Percentiles rank a stretch among this genome's conserved stretches.
phyloP scores from a whole-genome alignment of 2,329 filamentous ascomycete genomes.

The Colletotrichum aenigma region DNA sequence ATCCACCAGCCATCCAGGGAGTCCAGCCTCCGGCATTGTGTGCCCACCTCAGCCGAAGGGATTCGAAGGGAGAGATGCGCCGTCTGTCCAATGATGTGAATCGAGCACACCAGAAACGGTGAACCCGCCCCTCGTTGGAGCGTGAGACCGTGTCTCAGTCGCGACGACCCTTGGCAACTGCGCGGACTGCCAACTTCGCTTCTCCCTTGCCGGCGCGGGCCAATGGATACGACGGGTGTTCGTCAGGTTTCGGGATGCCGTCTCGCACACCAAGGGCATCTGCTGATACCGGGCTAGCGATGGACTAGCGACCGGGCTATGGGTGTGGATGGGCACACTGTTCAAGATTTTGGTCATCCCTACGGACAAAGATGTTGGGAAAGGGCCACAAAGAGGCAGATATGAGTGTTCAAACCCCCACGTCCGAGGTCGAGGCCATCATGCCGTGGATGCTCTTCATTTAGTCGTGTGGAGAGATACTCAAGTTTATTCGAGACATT shows the following conservation, averaged over 20 bases:
- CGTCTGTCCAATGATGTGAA: neutral
- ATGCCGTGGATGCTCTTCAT: neutral
- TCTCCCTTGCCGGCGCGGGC: conserved; percentile 8
- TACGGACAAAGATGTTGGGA: neutral
- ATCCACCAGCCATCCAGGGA: conserved; percentile 5
- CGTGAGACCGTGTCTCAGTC: conserved; percentile 11
- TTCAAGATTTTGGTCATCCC: neutral
- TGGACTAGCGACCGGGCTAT: conserved; percentile 3
- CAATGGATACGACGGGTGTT: conserved; percentile 8
- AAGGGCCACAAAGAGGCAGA: neutral
- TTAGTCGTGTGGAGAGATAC: neutral
- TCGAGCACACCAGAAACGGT: neutral
- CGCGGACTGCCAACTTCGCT: neutral
- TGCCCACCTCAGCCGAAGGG: neutral
- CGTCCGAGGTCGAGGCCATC: neutral
- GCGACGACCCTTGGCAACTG: neutral
- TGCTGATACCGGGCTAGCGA: conserved; percentile 8
- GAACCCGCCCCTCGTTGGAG: conserved; percentile 5
- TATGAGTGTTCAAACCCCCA: neutral
- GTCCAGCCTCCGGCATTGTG: conserved; percentile 10
- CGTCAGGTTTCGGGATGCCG: neutral
- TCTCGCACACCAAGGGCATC: conserved; percentile 9
- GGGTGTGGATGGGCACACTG: neutral
- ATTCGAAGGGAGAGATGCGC: neutral
- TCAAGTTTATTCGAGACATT: neutral